phyloP scores from a whole-genome alignment of 108 stramenopile genomes.

The Skeletonema grethae region DNA sequence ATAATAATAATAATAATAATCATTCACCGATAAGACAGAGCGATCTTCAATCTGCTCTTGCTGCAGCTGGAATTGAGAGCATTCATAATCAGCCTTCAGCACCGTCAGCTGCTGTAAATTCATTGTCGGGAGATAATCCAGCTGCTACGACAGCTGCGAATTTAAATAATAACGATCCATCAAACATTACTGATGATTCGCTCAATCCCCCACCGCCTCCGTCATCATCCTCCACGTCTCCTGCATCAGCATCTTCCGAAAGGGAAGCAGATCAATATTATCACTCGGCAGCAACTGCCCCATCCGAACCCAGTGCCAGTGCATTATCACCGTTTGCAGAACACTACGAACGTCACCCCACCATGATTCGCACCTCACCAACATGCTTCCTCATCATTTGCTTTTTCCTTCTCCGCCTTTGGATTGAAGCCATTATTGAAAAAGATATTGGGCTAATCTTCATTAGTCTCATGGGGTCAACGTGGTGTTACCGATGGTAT shows the following conservation, averaged over 20 bases:
- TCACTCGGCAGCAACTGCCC: neutral
- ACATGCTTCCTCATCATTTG: constrained; percentile 66
- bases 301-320: neutral
- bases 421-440: constrained; percentile 74
- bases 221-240: neutral
- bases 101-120: neutral
- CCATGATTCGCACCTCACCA: neutral
- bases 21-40: neutral
- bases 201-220: neutral
- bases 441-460: constrained; percentile 66
- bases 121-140: neutral
- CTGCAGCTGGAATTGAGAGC: neutral
- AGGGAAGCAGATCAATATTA: neutral
- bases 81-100: neutral
- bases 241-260: neutral
- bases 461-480: constrained; percentile 66
- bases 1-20: neutral
- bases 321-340: neutral
- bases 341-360: neutral
- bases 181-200: neutral
- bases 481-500: constrained; percentile 75
- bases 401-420: constrained; percentile 79
- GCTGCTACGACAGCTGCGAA: too few species aligned
- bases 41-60: constrained; percentile 1
- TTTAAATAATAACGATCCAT: neutral